Percentiles rank a stretch among this genome's conserved stretches.
These are phyloP conservation scores for Neofusicoccum ribis DNA, from an alignment of 2,329 filamentous ascomycete species.

Conservation along the genomic window DNA sequence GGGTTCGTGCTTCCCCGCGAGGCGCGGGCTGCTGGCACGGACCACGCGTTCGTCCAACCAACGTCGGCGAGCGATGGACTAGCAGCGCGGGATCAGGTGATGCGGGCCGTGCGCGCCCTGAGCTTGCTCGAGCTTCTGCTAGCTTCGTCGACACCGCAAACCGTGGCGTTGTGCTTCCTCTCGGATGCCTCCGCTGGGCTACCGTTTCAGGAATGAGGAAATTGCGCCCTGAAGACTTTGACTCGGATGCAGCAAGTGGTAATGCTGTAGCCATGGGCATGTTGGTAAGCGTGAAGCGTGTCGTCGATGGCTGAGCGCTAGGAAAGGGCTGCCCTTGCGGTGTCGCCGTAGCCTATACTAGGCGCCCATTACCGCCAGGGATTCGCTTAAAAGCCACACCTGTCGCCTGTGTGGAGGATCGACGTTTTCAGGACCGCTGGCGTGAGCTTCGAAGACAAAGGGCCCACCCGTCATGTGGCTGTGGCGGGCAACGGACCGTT, in stretches of 20 bases:
- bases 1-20: constrained; percentile 15
- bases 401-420: constrained; percentile 12
- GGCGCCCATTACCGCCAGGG: constrained; percentile 12
- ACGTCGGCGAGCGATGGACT: neutral
- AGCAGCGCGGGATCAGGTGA: constrained; percentile 8
- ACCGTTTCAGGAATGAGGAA: constrained; percentile 6
- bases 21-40: constrained; percentile 2
- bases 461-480: constrained; percentile 5
- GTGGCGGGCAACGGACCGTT: constrained; percentile 18
- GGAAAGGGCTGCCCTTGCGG: constrained; percentile 2
- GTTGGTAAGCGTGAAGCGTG: constrained; percentile 5
- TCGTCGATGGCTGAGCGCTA: constrained; percentile 16
- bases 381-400: constrained; percentile 8
- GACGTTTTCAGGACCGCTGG: constrained; percentile 15
- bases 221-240: constrained; percentile 8
- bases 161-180: constrained; percentile 4
- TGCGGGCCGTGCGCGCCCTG: constrained; percentile 4
- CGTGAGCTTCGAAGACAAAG: constrained; percentile 11
- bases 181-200: neutral
- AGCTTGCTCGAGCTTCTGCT: constrained; percentile 10
- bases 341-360: constrained; percentile 18
- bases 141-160: constrained; percentile 1
- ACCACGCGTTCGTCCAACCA: constrained; percentile 14
- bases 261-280: constrained; percentile 8
- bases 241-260: constrained; percentile 8